Percentiles rank a stretch among this genome's conserved stretches.
These are phyloP conservation scores for Peronospora tabacina DNA, from an alignment of 352 stramenopile genomes.

Conservation along the genomic window DNA sequence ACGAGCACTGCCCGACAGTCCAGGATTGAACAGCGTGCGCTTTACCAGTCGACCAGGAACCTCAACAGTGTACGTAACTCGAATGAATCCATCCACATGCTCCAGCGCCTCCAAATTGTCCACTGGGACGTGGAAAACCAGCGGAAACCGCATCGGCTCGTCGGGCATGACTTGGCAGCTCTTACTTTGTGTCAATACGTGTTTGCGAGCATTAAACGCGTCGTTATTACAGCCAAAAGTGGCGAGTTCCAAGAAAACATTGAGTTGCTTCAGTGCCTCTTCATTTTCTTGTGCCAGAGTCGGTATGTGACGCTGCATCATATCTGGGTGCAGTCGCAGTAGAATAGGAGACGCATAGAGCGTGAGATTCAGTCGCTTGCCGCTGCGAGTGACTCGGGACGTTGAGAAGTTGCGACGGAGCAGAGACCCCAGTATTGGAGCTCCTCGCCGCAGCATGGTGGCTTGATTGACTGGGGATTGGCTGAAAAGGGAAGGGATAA, in stretches of 20 bases:
- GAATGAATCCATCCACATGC: slow-evolving; percentile 18
- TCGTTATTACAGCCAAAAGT: slow-evolving; percentile 63
- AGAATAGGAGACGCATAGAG: slow-evolving; percentile 59
- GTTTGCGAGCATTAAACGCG: slow-evolving; percentile 43
- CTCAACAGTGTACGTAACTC: slow-evolving; percentile 40
- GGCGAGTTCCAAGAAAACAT: slow-evolving; percentile 65
- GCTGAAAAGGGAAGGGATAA: slow-evolving; percentile 3
- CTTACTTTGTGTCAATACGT: slow-evolving; percentile 33
- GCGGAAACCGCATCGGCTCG: slow-evolving; percentile 38
- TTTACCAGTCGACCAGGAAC: slow-evolving; percentile 45
- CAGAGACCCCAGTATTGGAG: background rate
- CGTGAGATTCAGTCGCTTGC: slow-evolving; percentile 49
- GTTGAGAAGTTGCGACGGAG: slow-evolving; percentile 18
- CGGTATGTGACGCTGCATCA: slow-evolving; percentile 40
- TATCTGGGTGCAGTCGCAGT: slow-evolving; percentile 62
- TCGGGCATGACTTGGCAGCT: slow-evolving; percentile 7
- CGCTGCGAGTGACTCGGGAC: background rate
- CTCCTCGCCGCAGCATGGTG: slow-evolving; percentile 14
- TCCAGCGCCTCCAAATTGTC: slow-evolving; percentile 10
- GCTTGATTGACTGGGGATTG: slow-evolving; percentile 12
- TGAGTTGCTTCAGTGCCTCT: slow-evolving; percentile 70
- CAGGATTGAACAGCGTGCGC: slow-evolving; percentile 41
- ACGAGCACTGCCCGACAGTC: slow-evolving; percentile 12
- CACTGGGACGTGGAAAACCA: slow-evolving; percentile 47
- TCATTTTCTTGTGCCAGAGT: slow-evolving; percentile 49